Conservation (phyloP, 2,329 filamentous ascomycete species). For the Trichoderma cornu-damae region DNA sequence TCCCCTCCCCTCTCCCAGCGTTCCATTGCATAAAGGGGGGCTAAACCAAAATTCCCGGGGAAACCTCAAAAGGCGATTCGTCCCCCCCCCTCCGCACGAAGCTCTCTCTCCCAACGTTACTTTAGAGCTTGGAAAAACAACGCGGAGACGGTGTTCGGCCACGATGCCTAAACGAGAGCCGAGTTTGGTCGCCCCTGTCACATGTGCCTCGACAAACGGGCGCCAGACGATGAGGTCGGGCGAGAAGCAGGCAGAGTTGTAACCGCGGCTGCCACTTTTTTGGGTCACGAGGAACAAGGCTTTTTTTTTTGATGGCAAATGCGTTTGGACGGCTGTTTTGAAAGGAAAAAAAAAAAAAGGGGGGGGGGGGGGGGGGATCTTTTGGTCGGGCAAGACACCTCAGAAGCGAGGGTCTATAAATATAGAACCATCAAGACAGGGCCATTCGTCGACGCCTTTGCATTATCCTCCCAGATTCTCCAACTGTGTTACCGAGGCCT, state of each 20-base stretch:
- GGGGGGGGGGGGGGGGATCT: too few relatives aligned
- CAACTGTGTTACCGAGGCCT: neutral
- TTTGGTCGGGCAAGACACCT: too few relatives aligned
- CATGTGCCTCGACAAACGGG: neutral
- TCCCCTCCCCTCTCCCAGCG: neutral
- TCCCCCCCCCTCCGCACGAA: constrained; percentile 10
- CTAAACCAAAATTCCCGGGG: too few relatives aligned
- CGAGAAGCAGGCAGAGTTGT: neutral
- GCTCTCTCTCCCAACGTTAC: neutral
- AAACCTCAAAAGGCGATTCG: neutral
- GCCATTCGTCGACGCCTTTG: neutral
- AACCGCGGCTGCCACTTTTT: neutral
- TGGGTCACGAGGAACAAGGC: neutral
- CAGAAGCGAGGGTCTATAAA: neutral
- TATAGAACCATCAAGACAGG: too few relatives aligned
- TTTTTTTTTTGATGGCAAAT: neutral
- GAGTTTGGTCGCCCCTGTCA: neutral
- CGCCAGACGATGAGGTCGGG: neutral
- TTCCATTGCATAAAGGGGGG: constrained; percentile 2
- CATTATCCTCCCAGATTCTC: neutral
- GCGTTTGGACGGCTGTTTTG: too few relatives aligned
- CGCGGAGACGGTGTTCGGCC: neutral
- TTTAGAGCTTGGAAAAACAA: constrained; percentile 6
- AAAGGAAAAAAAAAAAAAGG: too few relatives aligned
- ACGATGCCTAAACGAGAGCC: neutral